These are phyloP conservation scores for Malassezia cuniculi DNA, from an alignment of 1,284 basidiomycete genomes.

Conservation along the genomic window DNA sequence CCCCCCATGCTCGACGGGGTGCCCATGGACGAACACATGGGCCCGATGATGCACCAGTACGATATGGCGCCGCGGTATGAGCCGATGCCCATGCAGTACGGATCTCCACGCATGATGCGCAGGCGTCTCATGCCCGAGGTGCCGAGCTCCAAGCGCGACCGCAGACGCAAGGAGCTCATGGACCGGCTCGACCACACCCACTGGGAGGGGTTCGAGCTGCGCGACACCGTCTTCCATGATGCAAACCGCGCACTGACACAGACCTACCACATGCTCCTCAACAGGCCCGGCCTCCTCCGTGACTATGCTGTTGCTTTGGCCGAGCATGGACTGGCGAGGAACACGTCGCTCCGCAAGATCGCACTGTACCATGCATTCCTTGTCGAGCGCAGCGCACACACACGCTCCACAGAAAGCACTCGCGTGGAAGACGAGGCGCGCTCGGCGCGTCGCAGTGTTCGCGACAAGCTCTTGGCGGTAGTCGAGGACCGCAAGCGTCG, in stretches of 20 bases:
- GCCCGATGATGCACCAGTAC: too few species aligned
- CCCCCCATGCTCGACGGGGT: too few species aligned
- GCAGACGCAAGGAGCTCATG: slow-evolving; percentile 40
- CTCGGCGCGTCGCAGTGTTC: slow-evolving; percentile 30
- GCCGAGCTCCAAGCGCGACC: slow-evolving; percentile 20
- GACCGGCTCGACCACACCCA: slow-evolving; percentile 40
- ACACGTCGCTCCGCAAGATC: slow-evolving; percentile 26
- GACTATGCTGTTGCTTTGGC: slow-evolving; percentile 35
- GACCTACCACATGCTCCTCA: slow-evolving; percentile 32
- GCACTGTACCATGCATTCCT: slow-evolving; percentile 37
- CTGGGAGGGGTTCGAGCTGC: slow-evolving; percentile 39
- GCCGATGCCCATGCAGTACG: too few species aligned
- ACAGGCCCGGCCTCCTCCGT: slow-evolving; percentile 27
- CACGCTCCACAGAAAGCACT: slow-evolving; percentile 28
- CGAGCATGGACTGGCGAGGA: slow-evolving; percentile 26
- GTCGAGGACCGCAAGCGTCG: slow-evolving; percentile 38
- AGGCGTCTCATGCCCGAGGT: too few species aligned
- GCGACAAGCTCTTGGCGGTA: slow-evolving; percentile 36
- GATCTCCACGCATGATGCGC: too few species aligned
- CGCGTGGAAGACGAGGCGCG: slow-evolving; percentile 38
- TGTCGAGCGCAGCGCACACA: slow-evolving; percentile 28
- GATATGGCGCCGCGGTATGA: too few species aligned
- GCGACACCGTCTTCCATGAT: slow-evolving; percentile 38
- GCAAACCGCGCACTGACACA: slow-evolving; percentile 28
- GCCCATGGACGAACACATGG: too few species aligned